Base-by-base conservation (phyloP, 1,284 basidiomycete species). In the Pterulicium gracile region DNA sequence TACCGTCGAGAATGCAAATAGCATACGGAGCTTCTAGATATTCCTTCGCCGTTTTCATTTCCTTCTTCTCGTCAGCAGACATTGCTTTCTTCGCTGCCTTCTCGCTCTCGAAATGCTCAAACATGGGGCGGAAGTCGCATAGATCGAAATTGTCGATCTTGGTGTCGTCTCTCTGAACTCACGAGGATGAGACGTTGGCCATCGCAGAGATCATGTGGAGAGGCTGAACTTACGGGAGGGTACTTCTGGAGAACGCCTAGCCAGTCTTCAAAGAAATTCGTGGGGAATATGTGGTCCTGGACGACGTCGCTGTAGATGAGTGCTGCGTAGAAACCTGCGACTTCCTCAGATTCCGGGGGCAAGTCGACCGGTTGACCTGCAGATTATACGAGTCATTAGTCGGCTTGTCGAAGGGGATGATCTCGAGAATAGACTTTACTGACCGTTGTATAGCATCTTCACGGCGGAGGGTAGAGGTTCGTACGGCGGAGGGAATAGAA, bases 211-310 rank as follows among this genome's bases (percentile, higher is more conserved):
- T 24, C 10, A 21, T 44, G 36, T 39, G 53, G 32, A 45, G 27
- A 47, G 50, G 41, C n/a, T 43, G 32, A 15, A 72, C 87, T 53
- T 60, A 92, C 90, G 15, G 95, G 90, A 51, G 95, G 93, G 61
- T 89, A 65, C 51, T 86, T 73, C 55, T 85, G 81, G 50, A 98
- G 64, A 14, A 94, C 73, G 5, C 68, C 75, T 52, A 81, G 73
- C 75, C 88, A 98, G 62, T 97, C 94, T 1, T 82, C 72, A 64
- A 98, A 99, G 66, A 99, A 99, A 67, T 99, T 98, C 61, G 84
- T 80, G 64, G 90, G 89, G 70, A 98, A 98, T 0, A 75, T 82
- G 20, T 71, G 71, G 62, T 98, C 94, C 62, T 88, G 75, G 2
- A 88, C 90, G 58, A 98, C 94, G 54, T 95, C 91, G 2, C 91